Evolutionary conservation across 768 basidiomycete species (phyloP).

Genomic region (Boletus coccyginus): DNA sequence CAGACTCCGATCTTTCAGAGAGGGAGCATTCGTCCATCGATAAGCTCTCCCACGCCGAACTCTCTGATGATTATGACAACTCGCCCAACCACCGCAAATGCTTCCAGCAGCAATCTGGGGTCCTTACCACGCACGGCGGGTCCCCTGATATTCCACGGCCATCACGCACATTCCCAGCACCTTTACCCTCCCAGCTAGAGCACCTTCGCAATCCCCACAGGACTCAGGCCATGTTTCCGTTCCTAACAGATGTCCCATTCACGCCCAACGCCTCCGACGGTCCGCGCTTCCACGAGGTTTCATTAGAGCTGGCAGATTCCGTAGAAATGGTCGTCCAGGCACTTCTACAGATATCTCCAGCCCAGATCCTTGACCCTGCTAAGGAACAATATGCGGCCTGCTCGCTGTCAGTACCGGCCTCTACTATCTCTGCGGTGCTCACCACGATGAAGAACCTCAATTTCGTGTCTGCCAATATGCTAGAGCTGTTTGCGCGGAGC

Average conservation of each 20-base stretch:
- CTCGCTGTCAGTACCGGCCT: constrained; percentile 80
- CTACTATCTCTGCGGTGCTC: constrained; percentile 85
- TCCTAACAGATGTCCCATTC: constrained; percentile 13
- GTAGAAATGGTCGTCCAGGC: constrained; percentile 91
- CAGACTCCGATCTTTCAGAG: constrained; percentile 51
- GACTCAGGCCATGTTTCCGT: constrained; percentile 9
- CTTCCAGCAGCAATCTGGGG: constrained; percentile 25
- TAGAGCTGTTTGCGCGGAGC: constrained; percentile 31
- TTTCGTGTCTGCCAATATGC: constrained; percentile 87
- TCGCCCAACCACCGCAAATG: constrained; percentile 23
- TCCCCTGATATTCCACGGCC: constrained; percentile 48
- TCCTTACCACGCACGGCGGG: constrained; percentile 20
- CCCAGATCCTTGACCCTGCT: constrained; percentile 86
- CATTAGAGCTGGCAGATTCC: constrained; percentile 86
- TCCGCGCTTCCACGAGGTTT: constrained; percentile 61
- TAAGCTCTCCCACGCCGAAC: constrained; percentile 30
- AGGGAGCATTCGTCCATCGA: constrained; percentile 35
- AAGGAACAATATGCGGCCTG: constrained; percentile 94
- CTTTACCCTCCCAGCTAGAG: constrained; percentile 75
- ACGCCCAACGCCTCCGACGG: constrained; percentile 19
- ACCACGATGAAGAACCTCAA: constrained; percentile 93
- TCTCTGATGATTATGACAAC: constrained; percentile 32
- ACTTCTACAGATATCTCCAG: constrained; percentile 84
- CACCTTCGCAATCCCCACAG: constrained; percentile 70
- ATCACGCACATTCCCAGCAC: constrained; percentile 75